Percentiles rank a stretch among this genome's conserved stretches.
Conservation (phyloP, 179 eudicot genomes). For the Actinidia arguta region DNA sequence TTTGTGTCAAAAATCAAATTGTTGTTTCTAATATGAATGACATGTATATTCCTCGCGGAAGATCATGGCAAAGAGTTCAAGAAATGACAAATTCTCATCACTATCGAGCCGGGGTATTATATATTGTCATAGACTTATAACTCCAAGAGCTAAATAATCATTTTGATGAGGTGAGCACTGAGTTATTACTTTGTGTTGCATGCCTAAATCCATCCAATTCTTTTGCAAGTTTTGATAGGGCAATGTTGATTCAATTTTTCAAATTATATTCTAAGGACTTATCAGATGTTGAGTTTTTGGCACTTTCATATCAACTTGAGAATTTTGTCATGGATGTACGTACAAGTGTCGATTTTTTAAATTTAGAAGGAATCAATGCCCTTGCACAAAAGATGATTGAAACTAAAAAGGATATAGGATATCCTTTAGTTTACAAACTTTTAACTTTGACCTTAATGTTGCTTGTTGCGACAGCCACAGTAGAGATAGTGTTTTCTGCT, state of each 20-base stretch:
- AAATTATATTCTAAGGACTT: slow-evolving; percentile 29
- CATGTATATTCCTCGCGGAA: not conserved
- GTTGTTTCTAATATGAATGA: slow-evolving; percentile 20
- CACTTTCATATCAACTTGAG: slow-evolving; percentile 16
- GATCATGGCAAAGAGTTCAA: slow-evolving; percentile 11
- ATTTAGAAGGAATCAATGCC: slow-evolving; percentile 4
- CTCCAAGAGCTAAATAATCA: slow-evolving; percentile 24
- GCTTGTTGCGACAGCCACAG: slow-evolving; percentile 1
- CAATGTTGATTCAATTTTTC: slow-evolving; percentile 11
- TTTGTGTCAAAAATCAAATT: no score
- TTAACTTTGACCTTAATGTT: slow-evolving; percentile 31
- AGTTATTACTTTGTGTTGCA: no score
- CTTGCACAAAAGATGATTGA: no score
- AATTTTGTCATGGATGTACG: no score
- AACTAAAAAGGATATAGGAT: slow-evolving; percentile 10
- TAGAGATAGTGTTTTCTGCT: slow-evolving; percentile 8
- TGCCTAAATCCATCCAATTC: slow-evolving; percentile 20
- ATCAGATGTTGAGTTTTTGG: not conserved
- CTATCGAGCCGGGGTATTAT: slow-evolving; percentile 20
- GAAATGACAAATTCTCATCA: slow-evolving; percentile 14
- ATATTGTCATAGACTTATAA: slow-evolving; percentile 10
- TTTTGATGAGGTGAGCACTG: slow-evolving; percentile 26
- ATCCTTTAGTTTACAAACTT: no score
- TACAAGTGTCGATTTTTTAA: not conserved
- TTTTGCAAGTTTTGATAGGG: slow-evolving; percentile 25